A percentile compares a stretch with the other conserved stretches of the same genome.
These are phyloP conservation scores for Leptodermis oblonga DNA, from an alignment of 257 asterid species.

Conservation along the genomic window DNA sequence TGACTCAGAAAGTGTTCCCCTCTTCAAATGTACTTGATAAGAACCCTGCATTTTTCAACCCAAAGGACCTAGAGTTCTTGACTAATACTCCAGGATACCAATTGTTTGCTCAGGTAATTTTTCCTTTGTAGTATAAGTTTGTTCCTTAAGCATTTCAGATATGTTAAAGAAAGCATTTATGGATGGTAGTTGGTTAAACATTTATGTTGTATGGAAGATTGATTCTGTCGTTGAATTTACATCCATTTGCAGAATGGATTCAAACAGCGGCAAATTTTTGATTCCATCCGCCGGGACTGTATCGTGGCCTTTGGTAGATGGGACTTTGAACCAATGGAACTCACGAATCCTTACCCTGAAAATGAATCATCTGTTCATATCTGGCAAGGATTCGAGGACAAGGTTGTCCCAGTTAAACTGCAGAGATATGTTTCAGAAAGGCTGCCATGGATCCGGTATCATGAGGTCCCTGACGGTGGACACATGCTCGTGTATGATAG, in stretches of 20 bases:
- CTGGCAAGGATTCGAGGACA: constrained; percentile 53
- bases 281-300: constrained; percentile 73
- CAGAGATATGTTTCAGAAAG: constrained; percentile 58
- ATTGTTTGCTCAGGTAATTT: constrained; percentile 59
- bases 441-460: constrained; percentile 88
- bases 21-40: constrained; percentile 71
- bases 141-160: not conserved
- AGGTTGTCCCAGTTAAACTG: constrained; percentile 50
- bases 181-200: not conserved
- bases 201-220: not conserved
- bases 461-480: constrained; percentile 85
- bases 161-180: not conserved
- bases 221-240: not conserved
- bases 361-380: constrained; percentile 33
- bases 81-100: constrained; percentile 82
- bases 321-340: constrained; percentile 87
- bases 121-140: not conserved
- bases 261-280: constrained; percentile 41
- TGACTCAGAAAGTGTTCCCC: constrained; percentile 85
- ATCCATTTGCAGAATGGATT: constrained; percentile 50
- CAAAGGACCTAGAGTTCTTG: constrained; percentile 70
- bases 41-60: constrained; percentile 61
- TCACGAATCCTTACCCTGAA: constrained; percentile 45
- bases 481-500: constrained; percentile 83
- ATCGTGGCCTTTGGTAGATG: constrained; percentile 76